Percentiles rank a stretch among this genome's conserved stretches.
These are phyloP conservation scores for Dioscorea zingiberensis DNA, from an alignment of 106 monocot species.

Conservation along the genomic window DNA sequence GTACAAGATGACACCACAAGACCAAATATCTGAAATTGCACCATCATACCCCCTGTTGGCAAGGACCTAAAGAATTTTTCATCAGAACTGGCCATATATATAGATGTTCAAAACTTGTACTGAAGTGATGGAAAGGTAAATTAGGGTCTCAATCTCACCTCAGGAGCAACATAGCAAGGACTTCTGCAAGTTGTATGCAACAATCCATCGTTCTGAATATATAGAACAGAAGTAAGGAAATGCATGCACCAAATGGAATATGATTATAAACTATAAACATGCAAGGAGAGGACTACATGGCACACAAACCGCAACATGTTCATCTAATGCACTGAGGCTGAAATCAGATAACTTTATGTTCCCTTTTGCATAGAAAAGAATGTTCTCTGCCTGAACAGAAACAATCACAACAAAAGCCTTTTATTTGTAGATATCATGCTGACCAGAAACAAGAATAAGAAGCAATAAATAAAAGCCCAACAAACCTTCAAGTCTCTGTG, in stretches of 20 bases:
- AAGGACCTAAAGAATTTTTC: conserved; percentile 45
- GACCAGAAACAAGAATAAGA: too few relatives aligned
- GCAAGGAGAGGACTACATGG: background rate
- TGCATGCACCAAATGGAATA: background rate
- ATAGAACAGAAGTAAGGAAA: too few relatives aligned
- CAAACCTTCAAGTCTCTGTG: conserved; percentile 83
- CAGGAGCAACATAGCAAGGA: conserved; percentile 90
- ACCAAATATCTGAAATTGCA: conserved; percentile 86
- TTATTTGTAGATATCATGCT: too few relatives aligned
- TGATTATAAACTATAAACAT: background rate
- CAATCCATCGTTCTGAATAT: conserved; percentile 75
- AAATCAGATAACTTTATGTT: conserved; percentile 94
- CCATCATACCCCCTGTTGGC: conserved; percentile 91
- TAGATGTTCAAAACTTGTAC: too few relatives aligned
- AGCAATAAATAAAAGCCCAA: background rate
- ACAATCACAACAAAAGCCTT: background rate
- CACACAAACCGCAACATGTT: conserved; percentile 51
- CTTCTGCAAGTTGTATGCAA: conserved; percentile 97
- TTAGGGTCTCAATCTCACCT: conserved; percentile 29
- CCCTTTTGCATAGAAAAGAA: conserved; percentile 71
- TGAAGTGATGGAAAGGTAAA: background rate
- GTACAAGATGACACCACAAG: conserved; percentile 92
- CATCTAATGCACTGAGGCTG: conserved; percentile 78
- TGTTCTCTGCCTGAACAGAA: conserved; percentile 73
- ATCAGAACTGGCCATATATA: background rate